Percentiles rank a stretch among this genome's conserved stretches.
These are phyloP conservation scores for Diaporthe sp. DNA, from an alignment of 2,329 filamentous ascomycete species.

Conservation along the genomic window DNA sequence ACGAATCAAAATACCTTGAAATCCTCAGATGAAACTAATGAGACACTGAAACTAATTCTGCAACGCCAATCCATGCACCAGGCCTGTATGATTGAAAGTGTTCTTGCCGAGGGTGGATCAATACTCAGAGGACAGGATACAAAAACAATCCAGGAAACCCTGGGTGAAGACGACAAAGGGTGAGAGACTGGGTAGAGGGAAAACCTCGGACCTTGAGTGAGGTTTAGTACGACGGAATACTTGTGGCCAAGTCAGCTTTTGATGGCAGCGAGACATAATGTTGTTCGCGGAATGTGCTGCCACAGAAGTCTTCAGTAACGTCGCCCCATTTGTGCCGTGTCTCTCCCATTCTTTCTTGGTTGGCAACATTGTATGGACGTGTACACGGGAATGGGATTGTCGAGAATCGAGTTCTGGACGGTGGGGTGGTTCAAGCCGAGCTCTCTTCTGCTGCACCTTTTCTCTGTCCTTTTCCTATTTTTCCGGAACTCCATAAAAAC, in stretches of 20 bases:
- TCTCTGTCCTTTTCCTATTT: not conserved
- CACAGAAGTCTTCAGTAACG: not conserved
- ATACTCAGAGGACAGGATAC: not conserved
- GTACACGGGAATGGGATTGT: no score
- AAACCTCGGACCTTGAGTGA: not conserved
- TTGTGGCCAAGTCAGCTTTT: not conserved
- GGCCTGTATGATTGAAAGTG: not conserved
- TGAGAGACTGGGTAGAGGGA: not conserved
- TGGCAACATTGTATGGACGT: not conserved
- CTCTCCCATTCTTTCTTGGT: no score
- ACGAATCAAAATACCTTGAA: not conserved
- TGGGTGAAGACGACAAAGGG: not conserved
- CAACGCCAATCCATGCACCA: not conserved
- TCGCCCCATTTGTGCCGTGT: not conserved
- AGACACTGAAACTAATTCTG: not conserved
- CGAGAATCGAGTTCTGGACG: no score
- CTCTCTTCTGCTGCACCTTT: not conserved
- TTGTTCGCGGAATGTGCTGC: no score
- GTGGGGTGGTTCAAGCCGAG: not conserved
- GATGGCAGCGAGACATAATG: not conserved
- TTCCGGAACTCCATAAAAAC: no score
- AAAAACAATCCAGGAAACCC: no score
- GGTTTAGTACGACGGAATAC: not conserved
- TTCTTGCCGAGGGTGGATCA: not conserved
- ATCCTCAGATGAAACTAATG: not conserved